Evolutionary conservation across 2,329 filamentous ascomycete species (phyloP), one percentile per base, ranked within the genome.

Genomic region (Aspergillus sp.): DNA sequence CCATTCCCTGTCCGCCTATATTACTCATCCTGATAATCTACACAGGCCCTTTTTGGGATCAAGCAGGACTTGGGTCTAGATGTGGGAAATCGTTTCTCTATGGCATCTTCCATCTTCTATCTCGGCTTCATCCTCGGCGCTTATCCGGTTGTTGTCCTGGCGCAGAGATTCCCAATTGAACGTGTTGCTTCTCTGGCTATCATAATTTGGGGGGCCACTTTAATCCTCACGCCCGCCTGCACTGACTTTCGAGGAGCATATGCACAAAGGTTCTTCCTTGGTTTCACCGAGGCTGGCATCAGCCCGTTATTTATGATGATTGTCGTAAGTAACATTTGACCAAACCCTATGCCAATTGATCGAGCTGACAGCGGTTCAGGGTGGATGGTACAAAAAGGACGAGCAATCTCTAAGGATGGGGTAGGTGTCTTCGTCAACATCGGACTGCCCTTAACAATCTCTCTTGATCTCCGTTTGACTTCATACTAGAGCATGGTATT

Each of bases 271-370:
- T 83, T 84, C 71, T 78, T 81, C 45, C 71, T 85, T 1, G 83
- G 83, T 0, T 72, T 83, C 5, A 64, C 84, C 1, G 83, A 85
- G 59, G 75, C 73, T 2, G 77, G 80, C 19, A 78, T 85, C 34
- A 81, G 78, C 1, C 83, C 82, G 0, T 79, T 79, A 40, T 83
- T 82, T 53, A 81, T 83, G 73, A 73, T 81, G 47, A 79, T 82
- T 42, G 73, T 78, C 68, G 64, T 61, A 61, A 21, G 52, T 50
- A n/a, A 3, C 9, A 9, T 14, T 16, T 36, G 4, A 16, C 48
- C 52, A 9, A 14, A 9, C n/a, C 19, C n/a, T 3, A 34, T 9
- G 20, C 9, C 6, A 7, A 13, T 13, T 32, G 6, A 32, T n/a
- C 29, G 29, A 32, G 13, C 36, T 40, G 36, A 40, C 36, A 40